phyloP scores from a whole-genome alignment of 2,329 filamentous ascomycete genomes.

The Clathrospora elynae region DNA sequence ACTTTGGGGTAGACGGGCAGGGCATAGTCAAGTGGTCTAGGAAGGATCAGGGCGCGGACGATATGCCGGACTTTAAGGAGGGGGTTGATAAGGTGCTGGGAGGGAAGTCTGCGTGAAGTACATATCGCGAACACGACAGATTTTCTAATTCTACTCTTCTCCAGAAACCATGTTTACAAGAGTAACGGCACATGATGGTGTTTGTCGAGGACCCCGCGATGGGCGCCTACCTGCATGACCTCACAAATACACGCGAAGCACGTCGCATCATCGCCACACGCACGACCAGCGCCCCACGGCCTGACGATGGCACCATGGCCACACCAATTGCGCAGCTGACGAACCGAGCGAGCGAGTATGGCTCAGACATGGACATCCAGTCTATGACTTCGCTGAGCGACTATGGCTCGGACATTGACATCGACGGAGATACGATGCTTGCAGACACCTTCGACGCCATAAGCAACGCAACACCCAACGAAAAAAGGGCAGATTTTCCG shows the following conservation, averaged over 20 bases:
- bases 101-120: too few relatives aligned
- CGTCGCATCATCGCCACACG: slow-evolving; percentile 16
- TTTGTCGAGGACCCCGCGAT: slow-evolving; percentile 6
- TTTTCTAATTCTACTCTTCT: too few relatives aligned
- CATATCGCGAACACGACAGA: too few relatives aligned
- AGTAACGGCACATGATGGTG: too few relatives aligned
- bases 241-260: slow-evolving; percentile 22
- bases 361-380: slow-evolving; percentile 64
- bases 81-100: slow-evolving; percentile 43
- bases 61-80: slow-evolving; percentile 60
- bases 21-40: slow-evolving; percentile 61
- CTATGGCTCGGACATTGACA: slow-evolving; percentile 68
- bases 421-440: slow-evolving; percentile 60
- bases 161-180: too few relatives aligned
- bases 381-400: slow-evolving; percentile 54
- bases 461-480: slow-evolving; percentile 1
- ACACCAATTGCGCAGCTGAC: slow-evolving; percentile 15
- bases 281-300: slow-evolving; percentile 6
- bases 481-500: slow-evolving; percentile 19
- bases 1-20: slow-evolving; percentile 63
- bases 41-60: slow-evolving; percentile 56
- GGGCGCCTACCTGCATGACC: slow-evolving; percentile 14
- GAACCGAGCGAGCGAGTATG: slow-evolving; percentile 61
- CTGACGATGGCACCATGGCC: slow-evolving; percentile 37
- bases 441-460: slow-evolving; percentile 22